Evolutionary conservation across 1,139 yeast species (phyloP), one percentile per base, ranked within the genome.

Genomic region (Saccharomycopsis crataegensis): DNA sequence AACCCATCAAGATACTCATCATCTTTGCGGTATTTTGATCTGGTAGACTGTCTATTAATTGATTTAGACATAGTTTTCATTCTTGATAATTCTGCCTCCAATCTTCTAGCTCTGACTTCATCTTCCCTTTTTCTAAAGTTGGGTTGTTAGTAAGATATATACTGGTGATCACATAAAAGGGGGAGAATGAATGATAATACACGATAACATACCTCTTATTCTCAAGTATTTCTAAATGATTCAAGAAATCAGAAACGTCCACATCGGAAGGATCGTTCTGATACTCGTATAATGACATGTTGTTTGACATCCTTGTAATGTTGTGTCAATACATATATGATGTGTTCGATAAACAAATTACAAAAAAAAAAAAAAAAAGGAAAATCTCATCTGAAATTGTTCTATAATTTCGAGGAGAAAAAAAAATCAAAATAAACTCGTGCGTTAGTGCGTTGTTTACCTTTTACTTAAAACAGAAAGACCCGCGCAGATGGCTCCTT

Each of bases 211-310:
- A 48, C 51, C 36, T 33, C 32, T 54, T 54, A 31, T 45, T 41
- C 31, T 54, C 57, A 11, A 54, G 40, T 34, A 33, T 31, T 42
- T 54, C 55, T 11, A 54, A 46, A 17, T 52, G 55, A 33, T 52
- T 54, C 44, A 54, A 40, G 43, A 54, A 49, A 41, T 54, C 52
- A 11, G 57, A 54, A n/a, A 54, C 52, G 33, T 54, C 57, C 22
- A 52, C 52, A 28, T 51, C 55, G n/a, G 53, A 48, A 8, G 48
- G 48, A 16, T 54, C 57, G 43, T 48, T 49, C 50, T 51, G 55
- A 38, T 54, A 54, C 22, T 54, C 53, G 44, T 54, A 54, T 11
- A 54, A 41, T 5, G 55, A 51, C 51, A 53, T 52, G 22, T 40
- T 40, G 9, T 14, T 40, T 12, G 43, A 12, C 43, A 40, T 40